These are phyloP conservation scores for Strombidium stylifer DNA, from an alignment of 73 alveolate genomes.

Conservation along the genomic window DNA sequence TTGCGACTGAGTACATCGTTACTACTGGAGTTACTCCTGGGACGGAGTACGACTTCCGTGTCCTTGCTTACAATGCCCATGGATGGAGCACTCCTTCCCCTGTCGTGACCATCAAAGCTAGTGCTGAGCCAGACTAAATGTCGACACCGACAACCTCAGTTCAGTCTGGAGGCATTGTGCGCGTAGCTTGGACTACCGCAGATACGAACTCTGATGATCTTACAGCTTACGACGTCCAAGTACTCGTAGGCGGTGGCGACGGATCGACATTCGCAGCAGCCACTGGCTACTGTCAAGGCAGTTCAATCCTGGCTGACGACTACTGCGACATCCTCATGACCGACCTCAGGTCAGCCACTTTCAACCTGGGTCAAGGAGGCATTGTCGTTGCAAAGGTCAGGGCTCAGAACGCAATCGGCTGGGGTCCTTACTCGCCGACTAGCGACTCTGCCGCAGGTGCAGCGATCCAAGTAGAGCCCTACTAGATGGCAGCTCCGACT, in stretches of 20 bases:
- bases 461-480: slow-evolving; percentile 4
- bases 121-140: slow-evolving; percentile 33
- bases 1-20: slow-evolving; percentile 8
- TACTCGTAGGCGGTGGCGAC: slow-evolving; percentile 22
- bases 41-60: slow-evolving; percentile 18
- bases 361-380: slow-evolving; percentile 17
- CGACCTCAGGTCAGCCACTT: slow-evolving; percentile 12
- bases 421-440: slow-evolving; percentile 9
- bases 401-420: slow-evolving; percentile 46
- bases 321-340: slow-evolving; percentile 28
- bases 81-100: slow-evolving; percentile 36
- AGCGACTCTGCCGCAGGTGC: slow-evolving; percentile 13
- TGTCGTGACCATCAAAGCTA: slow-evolving; percentile 6
- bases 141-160: not conserved
- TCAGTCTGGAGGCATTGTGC: not conserved
- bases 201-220: slow-evolving; percentile 1
- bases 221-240: slow-evolving; percentile 11
- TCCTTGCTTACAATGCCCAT: slow-evolving; percentile 41
- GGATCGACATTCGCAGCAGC: not conserved
- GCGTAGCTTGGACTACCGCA: slow-evolving; percentile 41
- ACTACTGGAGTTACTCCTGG: not conserved
- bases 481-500: slow-evolving; percentile 24
- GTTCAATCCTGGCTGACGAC: not conserved
- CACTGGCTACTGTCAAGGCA: slow-evolving; percentile 27
- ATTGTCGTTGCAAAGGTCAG: slow-evolving; percentile 26